phyloP scores from a whole-genome alignment of 225 moss, liverwort and hornwort species.

The Physcomitrium patens region DNA sequence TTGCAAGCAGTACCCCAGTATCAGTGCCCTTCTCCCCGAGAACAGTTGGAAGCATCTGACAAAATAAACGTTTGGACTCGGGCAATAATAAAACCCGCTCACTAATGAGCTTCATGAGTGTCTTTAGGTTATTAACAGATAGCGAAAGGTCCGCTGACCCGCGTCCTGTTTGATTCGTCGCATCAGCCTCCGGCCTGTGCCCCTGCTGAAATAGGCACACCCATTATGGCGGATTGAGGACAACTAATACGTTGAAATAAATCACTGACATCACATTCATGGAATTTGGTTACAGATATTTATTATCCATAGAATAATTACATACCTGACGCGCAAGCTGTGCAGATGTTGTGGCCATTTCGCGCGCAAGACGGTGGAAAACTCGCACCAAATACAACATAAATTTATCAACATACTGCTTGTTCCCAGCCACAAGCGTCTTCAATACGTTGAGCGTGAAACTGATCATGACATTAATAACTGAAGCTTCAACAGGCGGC shows the following conservation, averaged over 20 bases:
- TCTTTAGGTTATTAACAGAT: slow-evolving; percentile 73
- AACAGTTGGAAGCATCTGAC: slow-evolving; percentile 73
- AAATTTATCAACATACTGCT: slow-evolving; percentile 84
- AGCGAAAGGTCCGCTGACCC: slow-evolving; percentile 62
- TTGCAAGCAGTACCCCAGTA: slow-evolving; percentile 82
- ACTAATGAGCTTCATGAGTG: slow-evolving; percentile 79
- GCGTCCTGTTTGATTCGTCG: slow-evolving; percentile 66
- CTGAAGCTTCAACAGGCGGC: slow-evolving; percentile 71
- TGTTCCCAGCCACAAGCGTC: slow-evolving; percentile 83
- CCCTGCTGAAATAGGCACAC: slow-evolving; percentile 58
- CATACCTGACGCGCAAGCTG: slow-evolving; percentile 84
- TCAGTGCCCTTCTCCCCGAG: slow-evolving; percentile 94
- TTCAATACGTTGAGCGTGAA: slow-evolving; percentile 88
- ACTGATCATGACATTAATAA: slow-evolving; percentile 69
- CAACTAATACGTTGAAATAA: background rate
- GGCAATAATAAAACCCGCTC: slow-evolving; percentile 76
- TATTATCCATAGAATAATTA: slow-evolving; percentile 1
- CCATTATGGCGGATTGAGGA: background rate
- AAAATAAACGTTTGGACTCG: slow-evolving; percentile 83
- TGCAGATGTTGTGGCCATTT: slow-evolving; percentile 78
- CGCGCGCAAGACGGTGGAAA: slow-evolving; percentile 88
- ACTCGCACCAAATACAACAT: slow-evolving; percentile 93
- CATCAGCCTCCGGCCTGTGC: slow-evolving; percentile 76
- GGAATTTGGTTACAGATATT: background rate
- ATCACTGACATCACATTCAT: slow-evolving; percentile 33